Conservation (phyloP, 441 rosid species). For the Pelargonium myrrhifolium region DNA sequence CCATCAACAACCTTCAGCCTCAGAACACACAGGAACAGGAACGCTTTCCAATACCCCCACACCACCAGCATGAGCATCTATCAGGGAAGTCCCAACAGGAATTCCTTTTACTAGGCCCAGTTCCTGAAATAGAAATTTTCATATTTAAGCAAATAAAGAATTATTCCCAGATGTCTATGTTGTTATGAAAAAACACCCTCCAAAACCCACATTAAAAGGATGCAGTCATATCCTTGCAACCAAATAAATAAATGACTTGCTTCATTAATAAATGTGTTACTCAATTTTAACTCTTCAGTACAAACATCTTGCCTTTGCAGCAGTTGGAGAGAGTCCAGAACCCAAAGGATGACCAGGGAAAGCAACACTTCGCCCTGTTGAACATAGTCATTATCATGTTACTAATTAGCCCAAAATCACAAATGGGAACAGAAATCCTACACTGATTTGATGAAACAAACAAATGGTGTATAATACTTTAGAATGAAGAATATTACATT, state of each 20-base stretch:
- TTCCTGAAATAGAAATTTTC: constrained; percentile 43
- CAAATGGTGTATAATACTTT: not conserved
- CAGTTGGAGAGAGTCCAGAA: constrained; percentile 72
- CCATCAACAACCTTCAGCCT: constrained; percentile 44
- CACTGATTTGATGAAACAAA: not conserved
- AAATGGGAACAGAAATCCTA: constrained; percentile 11
- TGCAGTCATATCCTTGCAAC: constrained; percentile 20
- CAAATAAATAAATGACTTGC: constrained; percentile 25
- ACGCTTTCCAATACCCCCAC: constrained; percentile 88
- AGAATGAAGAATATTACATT: not conserved
- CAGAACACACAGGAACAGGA: constrained; percentile 36
- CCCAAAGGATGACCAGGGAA: constrained; percentile 96
- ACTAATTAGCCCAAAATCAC: constrained; percentile 11
- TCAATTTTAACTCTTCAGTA: constrained; percentile 33
- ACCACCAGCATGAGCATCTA: constrained; percentile 99
- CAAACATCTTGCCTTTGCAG: constrained; percentile 79
- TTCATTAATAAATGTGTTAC: constrained; percentile 25
- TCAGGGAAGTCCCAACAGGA: constrained; percentile 82
- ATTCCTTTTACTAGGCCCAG: constrained; percentile 69
- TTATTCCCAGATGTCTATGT: constrained; percentile 1
- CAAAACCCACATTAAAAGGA: constrained; percentile 15
- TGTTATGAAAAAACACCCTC: constrained; percentile 17
- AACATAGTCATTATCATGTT: constrained; percentile 17
- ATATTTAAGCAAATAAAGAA: constrained; percentile 16
- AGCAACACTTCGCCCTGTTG: constrained; percentile 87